Evolutionary conservation across 108 stramenopile species (phyloP).

Genomic region (Nitzschia sp.): DNA sequence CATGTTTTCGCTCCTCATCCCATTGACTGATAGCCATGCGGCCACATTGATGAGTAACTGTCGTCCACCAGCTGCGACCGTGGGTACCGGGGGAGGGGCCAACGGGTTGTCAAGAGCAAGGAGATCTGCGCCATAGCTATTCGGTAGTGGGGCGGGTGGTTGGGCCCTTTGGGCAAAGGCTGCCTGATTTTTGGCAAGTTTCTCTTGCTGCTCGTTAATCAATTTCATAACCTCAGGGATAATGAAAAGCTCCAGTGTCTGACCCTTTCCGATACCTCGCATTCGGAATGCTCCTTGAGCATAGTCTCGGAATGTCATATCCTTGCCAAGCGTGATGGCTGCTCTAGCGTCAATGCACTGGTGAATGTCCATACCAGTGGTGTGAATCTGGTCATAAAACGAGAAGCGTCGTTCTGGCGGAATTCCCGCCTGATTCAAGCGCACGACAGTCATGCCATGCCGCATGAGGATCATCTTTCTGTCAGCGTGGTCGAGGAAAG

Average conservation of each 20-base stretch:
- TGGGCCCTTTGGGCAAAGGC: conserved; percentile 26
- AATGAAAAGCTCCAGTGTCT: conserved; percentile 88
- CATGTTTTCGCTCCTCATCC: conserved; percentile 97
- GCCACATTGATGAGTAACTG: conserved; percentile 89
- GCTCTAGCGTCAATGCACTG: conserved; percentile 92
- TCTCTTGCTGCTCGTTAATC: conserved; percentile 69
- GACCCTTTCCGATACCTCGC: conserved; percentile 95
- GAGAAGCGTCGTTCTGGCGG: conserved; percentile 88
- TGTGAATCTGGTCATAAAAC: conserved; percentile 97
- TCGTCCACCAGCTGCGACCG: conserved; percentile 24
- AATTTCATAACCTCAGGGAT: conserved; percentile 90
- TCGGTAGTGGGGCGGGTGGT: conserved; percentile 28
- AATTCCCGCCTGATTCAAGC: conserved; percentile 87
- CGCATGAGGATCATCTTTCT: conserved; percentile 93
- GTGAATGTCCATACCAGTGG: conserved; percentile 98
- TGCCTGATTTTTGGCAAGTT: conserved; percentile 39
- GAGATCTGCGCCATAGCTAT: conserved; percentile 55
- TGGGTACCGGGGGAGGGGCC: conserved; percentile 18
- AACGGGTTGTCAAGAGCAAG: conserved; percentile 47
- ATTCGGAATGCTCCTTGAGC: conserved; percentile 97
- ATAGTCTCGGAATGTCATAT: conserved; percentile 97
- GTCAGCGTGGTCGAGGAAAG: conserved; percentile 93
- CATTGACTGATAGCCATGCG: conserved; percentile 97
- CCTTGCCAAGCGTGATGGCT: conserved; percentile 94
- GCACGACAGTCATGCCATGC: conserved; percentile 78